Conservation (phyloP, 176 grass and related monocot genomes). For the Zea luxurians region DNA sequence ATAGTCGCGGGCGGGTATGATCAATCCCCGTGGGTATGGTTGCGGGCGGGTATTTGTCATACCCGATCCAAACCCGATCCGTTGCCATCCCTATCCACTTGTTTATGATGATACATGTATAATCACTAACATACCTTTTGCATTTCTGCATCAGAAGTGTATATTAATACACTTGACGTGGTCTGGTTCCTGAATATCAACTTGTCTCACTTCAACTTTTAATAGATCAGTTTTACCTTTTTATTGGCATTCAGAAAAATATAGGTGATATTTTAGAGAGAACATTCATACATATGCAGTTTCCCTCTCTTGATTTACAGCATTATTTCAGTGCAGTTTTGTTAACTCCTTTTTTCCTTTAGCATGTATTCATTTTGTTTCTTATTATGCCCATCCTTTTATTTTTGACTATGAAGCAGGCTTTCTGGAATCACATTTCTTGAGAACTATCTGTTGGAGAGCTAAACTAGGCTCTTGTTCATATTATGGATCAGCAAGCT, state of each 20-base stretch:
- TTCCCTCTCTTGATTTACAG: too few species aligned
- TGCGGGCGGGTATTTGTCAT: too few species aligned
- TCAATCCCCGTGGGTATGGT: too few species aligned
- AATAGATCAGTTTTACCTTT: neutral
- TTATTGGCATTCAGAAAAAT: neutral
- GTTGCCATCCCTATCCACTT: too few species aligned
- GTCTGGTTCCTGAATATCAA: neutral
- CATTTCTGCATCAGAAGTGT: too few species aligned
- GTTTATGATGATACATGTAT: too few species aligned
- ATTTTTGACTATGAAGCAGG: constrained; percentile 15
- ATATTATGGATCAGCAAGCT: constrained; percentile 52
- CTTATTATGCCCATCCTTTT: constrained; percentile 7
- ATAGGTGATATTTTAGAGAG: too few species aligned
- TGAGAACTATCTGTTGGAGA: neutral
- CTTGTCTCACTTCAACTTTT: neutral
- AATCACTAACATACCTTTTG: too few species aligned
- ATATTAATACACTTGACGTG: neutral
- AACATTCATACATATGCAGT: too few species aligned
- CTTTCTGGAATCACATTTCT: constrained; percentile 4
- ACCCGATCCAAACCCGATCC: too few species aligned
- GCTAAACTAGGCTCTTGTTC: neutral
- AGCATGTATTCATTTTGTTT: neutral
- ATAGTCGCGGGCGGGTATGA: too few species aligned
- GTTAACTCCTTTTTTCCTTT: neutral
- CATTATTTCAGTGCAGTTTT: too few species aligned